Base-by-base conservation (phyloP, 2,329 filamentous ascomycete genomes). In the Diplodia mutila region DNA sequence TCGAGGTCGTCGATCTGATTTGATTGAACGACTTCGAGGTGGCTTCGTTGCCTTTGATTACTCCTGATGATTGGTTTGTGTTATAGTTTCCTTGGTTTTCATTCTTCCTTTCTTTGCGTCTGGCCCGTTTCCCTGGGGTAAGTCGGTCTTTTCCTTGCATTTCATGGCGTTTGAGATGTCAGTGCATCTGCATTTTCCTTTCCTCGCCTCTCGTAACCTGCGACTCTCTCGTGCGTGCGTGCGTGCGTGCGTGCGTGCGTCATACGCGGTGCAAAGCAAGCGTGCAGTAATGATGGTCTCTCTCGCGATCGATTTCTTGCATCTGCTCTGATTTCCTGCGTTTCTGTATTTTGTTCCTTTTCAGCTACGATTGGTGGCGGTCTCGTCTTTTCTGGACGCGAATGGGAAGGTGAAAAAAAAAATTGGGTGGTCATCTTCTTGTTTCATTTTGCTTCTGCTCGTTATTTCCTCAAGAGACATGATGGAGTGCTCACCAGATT, bases 261-360 rank as follows among this genome's bases (percentile, higher is more conserved):
- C 29, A 27, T 32, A 7, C 23, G 32, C 32, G 32, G 32, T 34
- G 32, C 32, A 34, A 34, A 37, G 29, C 32, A 55, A 48, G 39
- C 57, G 39, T 63, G n/a, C n/a, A 34, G 42, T 51, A 48, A 48
- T 63, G 59, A 48, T 61, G 42, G 57, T 21, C 48, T 27, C 32
- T 12, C 32, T 34, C 32, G 3, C 32, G 32, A 34, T n/a, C 37
- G 14, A 16, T 53, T 32, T 39, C 53, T 7, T 39, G 27, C 52
- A 32, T n/a, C 8, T 11, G 29, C 32, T 32, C 27, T 9, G 16
- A 9, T 34, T 34, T 34, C 52, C n/a, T 57, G 53, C 9, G 32
- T 23, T 18, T 55, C 18, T 61, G 39, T 48, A 34, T 32, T 32
- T 32, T 21, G n/a, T 48, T 5, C 32, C 11, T 34, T 34, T n/a